Evolutionary conservation across 345 rosid genomes (phyloP).

Genomic region (Chamaenerion angustifolium): DNA sequence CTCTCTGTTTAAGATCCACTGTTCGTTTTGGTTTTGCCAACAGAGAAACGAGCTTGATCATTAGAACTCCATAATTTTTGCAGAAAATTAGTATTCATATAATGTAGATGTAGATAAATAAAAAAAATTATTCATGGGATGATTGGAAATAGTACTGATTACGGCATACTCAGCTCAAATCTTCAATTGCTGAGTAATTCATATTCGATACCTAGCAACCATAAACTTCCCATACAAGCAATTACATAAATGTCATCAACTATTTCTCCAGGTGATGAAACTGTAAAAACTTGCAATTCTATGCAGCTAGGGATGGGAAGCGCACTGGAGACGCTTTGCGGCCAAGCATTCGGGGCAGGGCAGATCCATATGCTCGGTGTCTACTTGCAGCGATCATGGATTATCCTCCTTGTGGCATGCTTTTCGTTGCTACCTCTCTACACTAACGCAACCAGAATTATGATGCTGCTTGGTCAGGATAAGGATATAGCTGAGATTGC

Average conservation of each 20-base stretch:
- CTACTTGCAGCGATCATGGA: slow-evolving; percentile 80
- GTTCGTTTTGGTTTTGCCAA: no score
- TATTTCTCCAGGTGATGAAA: background rate
- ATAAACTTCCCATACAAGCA: background rate
- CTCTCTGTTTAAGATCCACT: no score
- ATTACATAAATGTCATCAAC: background rate
- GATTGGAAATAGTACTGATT: no score
- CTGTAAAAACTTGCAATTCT: background rate
- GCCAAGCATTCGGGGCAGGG: slow-evolving; percentile 94
- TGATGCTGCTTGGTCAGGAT: slow-evolving; percentile 59
- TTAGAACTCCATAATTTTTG: background rate
- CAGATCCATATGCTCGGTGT: slow-evolving; percentile 56
- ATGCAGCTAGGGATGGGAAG: slow-evolving; percentile 92
- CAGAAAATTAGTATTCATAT: no score
- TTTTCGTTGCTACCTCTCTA: slow-evolving; percentile 53
- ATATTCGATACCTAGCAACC: no score
- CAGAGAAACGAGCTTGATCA: no score
- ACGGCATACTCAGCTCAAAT: no score
- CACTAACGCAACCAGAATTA: slow-evolving; percentile 54
- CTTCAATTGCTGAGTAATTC: no score
- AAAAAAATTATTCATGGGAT: no score
- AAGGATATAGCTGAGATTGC: slow-evolving; percentile 54
- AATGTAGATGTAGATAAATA: no score
- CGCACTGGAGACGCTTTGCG: slow-evolving; percentile 79
- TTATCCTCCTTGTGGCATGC: slow-evolving; percentile 55